These are phyloP conservation scores for Aspergillus pseudoglaucus DNA, from an alignment of 2,329 filamentous ascomycete species.

Conservation along the genomic window DNA sequence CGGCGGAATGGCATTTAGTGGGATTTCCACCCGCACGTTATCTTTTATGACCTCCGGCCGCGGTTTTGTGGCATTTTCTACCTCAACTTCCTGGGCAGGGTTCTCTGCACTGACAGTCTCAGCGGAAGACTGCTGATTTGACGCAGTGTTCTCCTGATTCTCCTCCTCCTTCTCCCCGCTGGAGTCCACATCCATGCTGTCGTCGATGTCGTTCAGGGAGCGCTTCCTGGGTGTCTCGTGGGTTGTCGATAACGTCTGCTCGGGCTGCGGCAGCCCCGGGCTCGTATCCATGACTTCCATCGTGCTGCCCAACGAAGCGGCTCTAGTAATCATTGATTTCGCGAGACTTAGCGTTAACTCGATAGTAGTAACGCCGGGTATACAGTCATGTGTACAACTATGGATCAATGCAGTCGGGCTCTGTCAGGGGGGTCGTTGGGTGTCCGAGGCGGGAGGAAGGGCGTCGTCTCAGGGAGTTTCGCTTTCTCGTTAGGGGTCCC, in stretches of 20 bases:
- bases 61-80: background rate
- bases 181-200: background rate
- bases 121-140: background rate
- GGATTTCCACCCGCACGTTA: background rate
- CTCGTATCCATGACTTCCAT: slow-evolving; percentile 17
- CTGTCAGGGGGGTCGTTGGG: too few relatives aligned
- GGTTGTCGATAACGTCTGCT: slow-evolving; percentile 10
- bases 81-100: background rate
- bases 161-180: background rate
- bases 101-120: background rate
- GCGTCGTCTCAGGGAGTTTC: too few relatives aligned
- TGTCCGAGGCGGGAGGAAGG: too few relatives aligned
- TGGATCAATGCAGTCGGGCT: too few relatives aligned
- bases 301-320: background rate
- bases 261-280: slow-evolving; percentile 11
- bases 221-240: slow-evolving; percentile 20
- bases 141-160: slow-evolving; percentile 17
- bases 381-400: too few relatives aligned
- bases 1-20: background rate
- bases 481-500: too few relatives aligned
- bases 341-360: too few relatives aligned
- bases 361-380: too few relatives aligned
- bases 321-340: background rate
- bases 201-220: slow-evolving; percentile 23
- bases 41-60: background rate